Evolutionary conservation across 129 eudicot species (phyloP).

Genomic region (Pseudognaphalium luteoalbum): DNA sequence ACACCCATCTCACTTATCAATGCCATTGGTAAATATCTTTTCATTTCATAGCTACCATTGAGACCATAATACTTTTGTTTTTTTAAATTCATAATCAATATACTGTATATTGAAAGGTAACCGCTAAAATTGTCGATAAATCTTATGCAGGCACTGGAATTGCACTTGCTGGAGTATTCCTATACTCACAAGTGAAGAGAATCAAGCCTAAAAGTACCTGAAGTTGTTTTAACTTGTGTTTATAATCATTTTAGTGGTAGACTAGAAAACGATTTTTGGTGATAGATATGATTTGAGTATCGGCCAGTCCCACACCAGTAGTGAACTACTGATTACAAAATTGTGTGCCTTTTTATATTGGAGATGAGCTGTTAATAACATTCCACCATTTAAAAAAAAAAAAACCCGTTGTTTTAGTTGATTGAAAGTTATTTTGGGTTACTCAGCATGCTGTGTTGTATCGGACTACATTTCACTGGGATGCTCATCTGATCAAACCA

Average conservation of each 20-base stretch:
- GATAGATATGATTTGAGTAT: conserved; percentile 1
- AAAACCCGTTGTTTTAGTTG: conserved; percentile 12
- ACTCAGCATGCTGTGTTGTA: not conserved
- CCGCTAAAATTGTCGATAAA: not conserved
- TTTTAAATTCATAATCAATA: not conserved
- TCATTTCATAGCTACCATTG: not conserved
- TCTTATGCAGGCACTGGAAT: conserved; percentile 72
- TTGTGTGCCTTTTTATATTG: not conserved
- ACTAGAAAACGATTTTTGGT: not conserved
- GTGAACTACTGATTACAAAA: not conserved
- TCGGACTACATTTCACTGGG: not conserved
- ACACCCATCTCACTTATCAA: conserved; percentile 84
- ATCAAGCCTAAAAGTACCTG: conserved; percentile 64
- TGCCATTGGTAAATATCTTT: conserved; percentile 55
- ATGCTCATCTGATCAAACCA: not conserved
- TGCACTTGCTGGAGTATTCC: conserved; percentile 94
- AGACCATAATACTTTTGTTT: conserved; percentile 4
- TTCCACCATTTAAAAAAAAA: too few relatives aligned
- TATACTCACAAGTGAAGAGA: conserved; percentile 84
- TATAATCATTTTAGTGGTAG: conserved; percentile 7
- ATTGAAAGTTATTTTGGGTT: conserved; percentile 13
- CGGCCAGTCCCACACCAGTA: not conserved
- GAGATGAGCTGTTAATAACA: not conserved
- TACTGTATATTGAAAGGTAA: not conserved
- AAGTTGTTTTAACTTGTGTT: conserved; percentile 14